Percentiles rank a stretch among this genome's conserved stretches.
Evolutionary conservation across 441 rosid species (phyloP).

Genomic region (Gossypium davidsonii): DNA sequence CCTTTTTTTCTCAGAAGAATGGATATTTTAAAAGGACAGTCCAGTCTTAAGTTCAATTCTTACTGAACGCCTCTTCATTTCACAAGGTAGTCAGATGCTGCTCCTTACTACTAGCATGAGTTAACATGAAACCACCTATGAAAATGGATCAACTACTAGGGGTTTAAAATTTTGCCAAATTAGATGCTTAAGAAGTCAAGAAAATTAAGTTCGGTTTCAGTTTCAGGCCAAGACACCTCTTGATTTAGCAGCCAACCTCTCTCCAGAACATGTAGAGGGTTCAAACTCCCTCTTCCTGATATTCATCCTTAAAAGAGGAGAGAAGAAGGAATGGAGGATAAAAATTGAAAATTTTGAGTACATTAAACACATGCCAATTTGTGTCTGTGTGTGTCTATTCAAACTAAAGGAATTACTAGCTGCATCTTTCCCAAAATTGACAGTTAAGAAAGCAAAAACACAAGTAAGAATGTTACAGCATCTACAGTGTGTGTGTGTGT

Average conservation of each 20-base stretch:
- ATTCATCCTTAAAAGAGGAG: background rate
- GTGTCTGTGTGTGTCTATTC: background rate
- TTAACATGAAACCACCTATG: background rate
- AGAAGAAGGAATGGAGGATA: background rate
- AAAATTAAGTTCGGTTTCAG: background rate
- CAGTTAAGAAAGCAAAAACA: conserved; percentile 5
- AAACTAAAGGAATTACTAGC: background rate
- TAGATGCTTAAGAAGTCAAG: background rate
- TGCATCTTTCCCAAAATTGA: background rate
- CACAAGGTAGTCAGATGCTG: background rate
- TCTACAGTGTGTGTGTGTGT: conserved; percentile 37
- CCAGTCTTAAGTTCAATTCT: conserved; percentile 6
- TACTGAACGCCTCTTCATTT: background rate
- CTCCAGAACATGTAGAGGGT: background rate
- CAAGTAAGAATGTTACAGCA: conserved; percentile 55
- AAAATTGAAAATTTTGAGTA: background rate
- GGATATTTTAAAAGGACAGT: background rate
- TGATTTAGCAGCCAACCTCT: background rate
- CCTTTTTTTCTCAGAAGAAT: background rate
- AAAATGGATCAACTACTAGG: background rate
- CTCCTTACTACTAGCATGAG: background rate
- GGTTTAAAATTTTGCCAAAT: background rate
- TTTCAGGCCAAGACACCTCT: background rate
- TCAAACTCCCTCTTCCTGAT: background rate
- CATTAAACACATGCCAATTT: background rate